phyloP scores from a whole-genome alignment of 176 grass and related monocot species.

The Elymus sibiricus region DNA sequence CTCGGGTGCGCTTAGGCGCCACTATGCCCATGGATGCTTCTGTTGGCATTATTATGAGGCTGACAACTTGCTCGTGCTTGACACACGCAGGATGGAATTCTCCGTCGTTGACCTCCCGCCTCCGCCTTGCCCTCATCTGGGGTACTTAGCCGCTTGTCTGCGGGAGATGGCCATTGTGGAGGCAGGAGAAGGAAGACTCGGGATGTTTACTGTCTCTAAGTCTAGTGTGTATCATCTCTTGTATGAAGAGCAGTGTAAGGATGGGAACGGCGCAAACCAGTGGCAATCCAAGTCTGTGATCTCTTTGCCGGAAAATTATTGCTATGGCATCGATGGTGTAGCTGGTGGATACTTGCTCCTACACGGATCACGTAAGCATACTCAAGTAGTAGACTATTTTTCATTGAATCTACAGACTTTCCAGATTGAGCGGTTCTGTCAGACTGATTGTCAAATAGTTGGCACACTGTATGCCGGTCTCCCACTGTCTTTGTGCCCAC shows the following conservation, averaged over 20 bases:
- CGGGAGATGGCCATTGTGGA: not conserved
- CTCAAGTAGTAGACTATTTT: too few relatives aligned
- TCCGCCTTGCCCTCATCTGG: not conserved
- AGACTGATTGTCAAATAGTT: not conserved
- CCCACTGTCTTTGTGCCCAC: not conserved
- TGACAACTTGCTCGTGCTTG: not conserved
- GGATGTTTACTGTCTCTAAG: not conserved
- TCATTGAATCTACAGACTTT: too few relatives aligned
- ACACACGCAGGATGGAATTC: not conserved
- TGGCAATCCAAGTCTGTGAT: not conserved
- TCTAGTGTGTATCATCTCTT: not conserved
- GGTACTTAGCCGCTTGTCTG: too few relatives aligned
- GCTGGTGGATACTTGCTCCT: not conserved
- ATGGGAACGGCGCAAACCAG: not conserved
- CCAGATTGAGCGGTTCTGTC: not conserved
- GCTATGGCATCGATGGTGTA: not conserved
- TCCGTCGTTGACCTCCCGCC: not conserved
- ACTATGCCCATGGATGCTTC: not conserved
- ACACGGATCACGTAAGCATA: not conserved
- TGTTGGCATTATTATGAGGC: not conserved
- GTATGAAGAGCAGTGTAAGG: not conserved
- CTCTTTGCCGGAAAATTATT: not conserved
- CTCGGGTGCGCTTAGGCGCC: not conserved
- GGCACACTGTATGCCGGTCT: not conserved
- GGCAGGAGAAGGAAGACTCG: not conserved